Conservation (phyloP, 75 land plant species). For the Pseudotsuga menziesii region DNA sequence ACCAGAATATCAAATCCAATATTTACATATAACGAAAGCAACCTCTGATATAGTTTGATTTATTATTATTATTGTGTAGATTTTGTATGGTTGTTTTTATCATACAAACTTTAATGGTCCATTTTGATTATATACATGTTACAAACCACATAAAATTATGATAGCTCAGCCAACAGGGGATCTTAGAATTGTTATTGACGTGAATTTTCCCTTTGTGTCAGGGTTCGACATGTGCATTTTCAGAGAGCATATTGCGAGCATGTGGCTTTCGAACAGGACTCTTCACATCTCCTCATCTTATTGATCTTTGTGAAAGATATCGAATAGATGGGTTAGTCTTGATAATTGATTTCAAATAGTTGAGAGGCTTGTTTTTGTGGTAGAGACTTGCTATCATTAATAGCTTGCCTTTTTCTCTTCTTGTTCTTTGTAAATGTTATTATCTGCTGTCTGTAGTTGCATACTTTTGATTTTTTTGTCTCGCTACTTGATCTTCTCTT, state of each 20-base stretch:
- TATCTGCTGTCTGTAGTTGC: neutral
- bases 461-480: neutral
- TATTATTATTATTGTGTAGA: neutral
- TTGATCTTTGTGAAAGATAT: slow-evolving; percentile 79
- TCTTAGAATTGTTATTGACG: neutral
- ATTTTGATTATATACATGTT: neutral
- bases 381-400: neutral
- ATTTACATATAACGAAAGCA: neutral
- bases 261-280: slow-evolving; percentile 85
- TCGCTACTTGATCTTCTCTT: neutral
- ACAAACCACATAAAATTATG: neutral
- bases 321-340: slow-evolving; percentile 72
- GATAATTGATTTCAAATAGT: neutral
- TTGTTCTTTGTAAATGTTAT: neutral
- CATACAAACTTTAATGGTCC: neutral
- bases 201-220: slow-evolving; percentile 13
- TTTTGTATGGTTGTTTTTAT: neutral
- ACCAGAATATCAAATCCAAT: neutral
- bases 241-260: slow-evolving; percentile 70
- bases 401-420: neutral
- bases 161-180: neutral
- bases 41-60: neutral
- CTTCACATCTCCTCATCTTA: slow-evolving; percentile 82
- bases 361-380: neutral
- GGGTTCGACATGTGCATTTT: slow-evolving; percentile 91